Conservation (phyloP, 805 yeast species). For the Cyberlindnera bimundalis region DNA sequence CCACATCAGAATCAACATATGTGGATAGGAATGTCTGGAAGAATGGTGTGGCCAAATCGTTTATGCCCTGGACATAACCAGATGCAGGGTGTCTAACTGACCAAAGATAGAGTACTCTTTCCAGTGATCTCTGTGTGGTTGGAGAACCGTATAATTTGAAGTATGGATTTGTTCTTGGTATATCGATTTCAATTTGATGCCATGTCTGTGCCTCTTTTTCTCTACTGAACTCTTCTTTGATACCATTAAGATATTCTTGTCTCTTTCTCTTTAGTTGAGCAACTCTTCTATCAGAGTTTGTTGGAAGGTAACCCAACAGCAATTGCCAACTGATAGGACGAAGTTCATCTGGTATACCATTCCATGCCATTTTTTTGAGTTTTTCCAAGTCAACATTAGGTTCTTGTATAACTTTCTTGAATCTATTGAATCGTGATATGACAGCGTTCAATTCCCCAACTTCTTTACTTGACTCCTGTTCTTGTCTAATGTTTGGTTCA, state of each 20-base stretch:
- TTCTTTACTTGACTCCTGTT: constrained; percentile 40
- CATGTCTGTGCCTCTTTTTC: constrained; percentile 75
- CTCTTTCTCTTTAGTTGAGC: constrained; percentile 74
- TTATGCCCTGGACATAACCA: constrained; percentile 97
- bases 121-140: constrained; percentile 73
- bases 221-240: constrained; percentile 55
- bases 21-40: constrained; percentile 78
- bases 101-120: constrained; percentile 85
- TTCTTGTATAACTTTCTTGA: constrained; percentile 56
- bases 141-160: constrained; percentile 66
- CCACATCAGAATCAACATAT: constrained; percentile 47
- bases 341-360: constrained; percentile 81
- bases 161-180: constrained; percentile 90
- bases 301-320: constrained; percentile 84
- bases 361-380: constrained; percentile 82
- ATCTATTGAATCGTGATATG: constrained; percentile 60
- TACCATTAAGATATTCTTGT: constrained; percentile 77
- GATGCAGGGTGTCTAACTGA: constrained; percentile 96
- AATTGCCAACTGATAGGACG: constrained; percentile 89
- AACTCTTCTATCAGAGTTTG: constrained; percentile 72
- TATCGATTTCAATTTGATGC: constrained; percentile 95
- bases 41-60: constrained; percentile 91
- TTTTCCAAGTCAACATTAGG: constrained; percentile 59
- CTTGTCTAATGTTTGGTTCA: constrained; percentile 40
- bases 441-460: constrained; percentile 55